phyloP scores from a whole-genome alignment of 2,329 filamentous ascomycete species.

The Stagonosporopsis vannaccii region DNA sequence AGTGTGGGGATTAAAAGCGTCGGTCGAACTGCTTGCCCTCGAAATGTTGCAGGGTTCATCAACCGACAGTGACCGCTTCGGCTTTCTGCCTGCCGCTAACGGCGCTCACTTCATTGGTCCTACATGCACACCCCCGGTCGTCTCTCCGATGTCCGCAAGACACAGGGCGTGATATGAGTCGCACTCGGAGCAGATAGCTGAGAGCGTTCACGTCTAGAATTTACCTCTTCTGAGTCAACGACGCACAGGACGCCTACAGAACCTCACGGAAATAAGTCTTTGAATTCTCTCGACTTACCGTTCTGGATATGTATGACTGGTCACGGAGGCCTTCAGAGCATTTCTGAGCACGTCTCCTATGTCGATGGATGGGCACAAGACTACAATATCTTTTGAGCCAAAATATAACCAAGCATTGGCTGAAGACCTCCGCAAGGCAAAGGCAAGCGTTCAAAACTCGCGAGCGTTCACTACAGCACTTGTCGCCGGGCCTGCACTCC shows the following conservation, averaged over 20 bases:
- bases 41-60: slow-evolving; percentile 31
- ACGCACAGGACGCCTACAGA: not conserved
- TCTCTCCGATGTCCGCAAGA: slow-evolving; percentile 13
- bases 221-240: not conserved
- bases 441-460: no score
- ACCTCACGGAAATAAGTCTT: not conserved
- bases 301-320: not conserved
- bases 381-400: no score
- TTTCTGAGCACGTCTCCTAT: no score
- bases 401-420: no score
- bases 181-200: slow-evolving; percentile 31
- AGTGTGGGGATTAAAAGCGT: slow-evolving; percentile 21
- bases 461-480: no score
- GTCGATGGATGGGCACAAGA: no score
- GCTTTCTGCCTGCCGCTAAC: slow-evolving; percentile 19
- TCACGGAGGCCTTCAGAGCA: not conserved
- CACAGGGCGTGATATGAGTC: slow-evolving; percentile 21
- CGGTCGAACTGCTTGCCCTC: slow-evolving; percentile 18
- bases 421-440: no score
- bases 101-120: slow-evolving; percentile 12
- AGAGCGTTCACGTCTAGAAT: slow-evolving; percentile 32
- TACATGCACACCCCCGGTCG: not conserved
- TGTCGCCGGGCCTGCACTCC: no score
- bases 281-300: not conserved
- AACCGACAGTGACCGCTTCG: slow-evolving; percentile 40